Conservation (phyloP, 148 eudicot genomes). For the Nepenthes gracilis region DNA sequence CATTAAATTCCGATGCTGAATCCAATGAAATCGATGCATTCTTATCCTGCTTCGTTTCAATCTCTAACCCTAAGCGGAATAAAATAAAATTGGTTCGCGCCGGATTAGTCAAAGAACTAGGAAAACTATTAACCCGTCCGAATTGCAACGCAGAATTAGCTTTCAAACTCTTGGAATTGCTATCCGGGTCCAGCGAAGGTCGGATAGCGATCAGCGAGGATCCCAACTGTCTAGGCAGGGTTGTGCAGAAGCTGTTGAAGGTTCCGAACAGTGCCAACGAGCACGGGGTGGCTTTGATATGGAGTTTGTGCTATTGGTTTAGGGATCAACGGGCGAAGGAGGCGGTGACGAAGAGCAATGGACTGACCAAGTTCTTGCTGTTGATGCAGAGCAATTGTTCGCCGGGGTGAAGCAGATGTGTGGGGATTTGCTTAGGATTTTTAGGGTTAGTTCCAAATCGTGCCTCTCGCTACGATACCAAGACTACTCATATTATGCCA, state of each 20-base stretch:
- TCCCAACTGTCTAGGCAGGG: constrained; percentile 18
- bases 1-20: constrained; percentile 6
- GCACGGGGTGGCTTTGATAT: constrained; percentile 41
- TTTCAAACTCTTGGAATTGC: constrained; percentile 33
- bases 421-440: constrained; percentile 53
- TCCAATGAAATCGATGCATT: constrained; percentile 9
- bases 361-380: constrained; percentile 48
- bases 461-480: constrained; percentile 51
- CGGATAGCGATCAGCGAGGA: constrained; percentile 33
- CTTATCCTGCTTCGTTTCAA: constrained; percentile 16
- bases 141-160: constrained; percentile 18
- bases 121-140: constrained; percentile 6
- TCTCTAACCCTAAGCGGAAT: constrained; percentile 22
- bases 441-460: constrained; percentile 41
- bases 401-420: constrained; percentile 54
- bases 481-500: constrained; percentile 77
- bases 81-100: constrained; percentile 24
- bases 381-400: constrained; percentile 68
- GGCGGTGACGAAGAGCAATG: constrained; percentile 41
- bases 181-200: constrained; percentile 45
- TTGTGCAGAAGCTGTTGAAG: constrained; percentile 40
- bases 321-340: constrained; percentile 39
- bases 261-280: constrained; percentile 41
- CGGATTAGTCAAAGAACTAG: constrained; percentile 25
- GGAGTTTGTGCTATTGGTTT: constrained; percentile 53